phyloP scores from a whole-genome alignment of 2,329 filamentous ascomycete species.

The Aspergillus persii region DNA sequence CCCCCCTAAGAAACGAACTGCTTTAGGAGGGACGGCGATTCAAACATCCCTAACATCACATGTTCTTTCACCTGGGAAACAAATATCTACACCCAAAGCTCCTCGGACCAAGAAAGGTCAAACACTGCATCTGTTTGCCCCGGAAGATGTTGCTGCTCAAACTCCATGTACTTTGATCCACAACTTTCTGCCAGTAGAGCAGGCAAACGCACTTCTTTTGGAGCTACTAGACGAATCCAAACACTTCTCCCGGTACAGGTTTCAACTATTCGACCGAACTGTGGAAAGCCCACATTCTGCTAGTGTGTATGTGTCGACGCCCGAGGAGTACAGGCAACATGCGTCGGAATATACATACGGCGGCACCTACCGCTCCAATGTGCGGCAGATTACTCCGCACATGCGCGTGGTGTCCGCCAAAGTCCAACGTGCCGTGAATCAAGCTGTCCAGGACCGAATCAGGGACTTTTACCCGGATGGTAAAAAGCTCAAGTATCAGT shows the following conservation, averaged over 20 bases:
- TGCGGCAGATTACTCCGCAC: conserved; percentile 72
- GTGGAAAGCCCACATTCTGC: conserved; percentile 83
- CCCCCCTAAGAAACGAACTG: conserved; percentile 37
- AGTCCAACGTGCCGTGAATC: conserved; percentile 75
- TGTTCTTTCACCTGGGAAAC: conserved; percentile 43
- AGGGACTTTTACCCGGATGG: conserved; percentile 64
- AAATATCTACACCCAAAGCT: conserved; percentile 12
- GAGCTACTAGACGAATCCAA: conserved; percentile 74
- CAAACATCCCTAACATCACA: conserved; percentile 62
- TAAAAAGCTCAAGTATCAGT: conserved; percentile 75
- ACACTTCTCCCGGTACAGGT: conserved; percentile 68
- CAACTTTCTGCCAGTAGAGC: conserved; percentile 73
- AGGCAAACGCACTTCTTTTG: conserved; percentile 69
- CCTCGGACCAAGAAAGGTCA: conserved; percentile 64
- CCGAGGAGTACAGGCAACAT: conserved; percentile 66
- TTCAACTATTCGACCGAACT: conserved; percentile 84
- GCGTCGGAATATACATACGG: conserved; percentile 84
- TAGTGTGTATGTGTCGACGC: conserved; percentile 76
- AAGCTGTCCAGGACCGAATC: conserved; percentile 71
- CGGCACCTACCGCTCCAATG: conserved; percentile 69
- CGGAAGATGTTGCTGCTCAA: conserved; percentile 73
- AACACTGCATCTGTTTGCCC: conserved; percentile 80
- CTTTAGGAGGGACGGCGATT: conserved; percentile 45
- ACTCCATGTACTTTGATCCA: conserved; percentile 91
- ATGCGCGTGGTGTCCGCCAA: conserved; percentile 67